These are phyloP conservation scores for Nitzschia palea DNA, from an alignment of 108 stramenopile species.

Conservation along the genomic window DNA sequence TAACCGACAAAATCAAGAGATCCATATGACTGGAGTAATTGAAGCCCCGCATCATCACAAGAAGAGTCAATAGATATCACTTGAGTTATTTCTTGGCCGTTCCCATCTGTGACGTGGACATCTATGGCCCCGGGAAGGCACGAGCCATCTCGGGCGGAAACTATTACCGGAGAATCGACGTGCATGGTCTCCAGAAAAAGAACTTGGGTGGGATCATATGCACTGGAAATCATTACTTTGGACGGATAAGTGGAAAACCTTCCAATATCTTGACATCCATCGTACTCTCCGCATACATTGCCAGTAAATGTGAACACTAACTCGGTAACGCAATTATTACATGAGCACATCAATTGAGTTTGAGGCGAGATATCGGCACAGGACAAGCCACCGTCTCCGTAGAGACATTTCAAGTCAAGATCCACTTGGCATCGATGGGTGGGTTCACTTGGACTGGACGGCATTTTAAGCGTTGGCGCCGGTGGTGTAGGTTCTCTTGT, in stretches of 20 bases:
- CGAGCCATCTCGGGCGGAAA: conserved; percentile 2
- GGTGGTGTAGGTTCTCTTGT: neutral
- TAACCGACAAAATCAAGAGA: conserved; percentile 21
- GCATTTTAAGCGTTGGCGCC: neutral
- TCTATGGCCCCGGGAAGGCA: neutral
- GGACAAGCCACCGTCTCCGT: neutral
- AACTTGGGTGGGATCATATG: neutral
- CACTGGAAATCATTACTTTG: conserved; percentile 9
- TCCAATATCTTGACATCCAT: neutral
- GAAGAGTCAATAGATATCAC: neutral
- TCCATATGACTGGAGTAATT: conserved; percentile 9
- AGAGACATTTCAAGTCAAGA: neutral
- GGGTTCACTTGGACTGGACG: neutral
- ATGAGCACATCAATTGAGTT: neutral
- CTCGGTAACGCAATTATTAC: conserved; percentile 16
- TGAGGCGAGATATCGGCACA: conserved; percentile 9
- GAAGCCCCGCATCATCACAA: neutral
- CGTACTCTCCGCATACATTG: neutral
- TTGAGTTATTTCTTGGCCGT: neutral
- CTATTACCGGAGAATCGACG: neutral
- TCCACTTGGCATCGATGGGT: neutral
- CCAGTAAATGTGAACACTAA: conserved; percentile 18
- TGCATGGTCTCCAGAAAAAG: neutral
- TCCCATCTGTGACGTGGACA: neutral
- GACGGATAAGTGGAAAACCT: neutral